Base-by-base conservation (phyloP, 148 eudicot genomes). In the Rhododendron simsii region DNA sequence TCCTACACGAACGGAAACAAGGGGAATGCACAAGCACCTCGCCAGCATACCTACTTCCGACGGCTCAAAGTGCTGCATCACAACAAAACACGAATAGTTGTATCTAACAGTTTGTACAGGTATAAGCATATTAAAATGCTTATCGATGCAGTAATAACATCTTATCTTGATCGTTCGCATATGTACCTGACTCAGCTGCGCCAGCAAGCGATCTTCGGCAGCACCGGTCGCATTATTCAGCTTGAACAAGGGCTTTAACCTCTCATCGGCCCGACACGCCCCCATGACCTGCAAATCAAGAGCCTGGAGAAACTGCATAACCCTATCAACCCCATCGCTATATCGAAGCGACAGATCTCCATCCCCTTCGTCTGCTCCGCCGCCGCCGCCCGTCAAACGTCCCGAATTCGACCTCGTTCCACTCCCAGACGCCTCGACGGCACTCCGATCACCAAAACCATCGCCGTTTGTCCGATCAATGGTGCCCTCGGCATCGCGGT, bases 21-120 rank as follows among this genome's bases (percentile, higher is more conserved):
- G 96, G 2, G 99, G 99, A 85, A 95, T 87, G 87, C 99, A 96
- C 90, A 96, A 92, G 84, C 98, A 96, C 87, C 99, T 93, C 0
- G 99, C 98, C 20, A 96, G 89, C 87, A 91, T 83, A 28, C 98
- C 99, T 86, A 96, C 95, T 90, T 96, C 99, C 23, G 98, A 91
- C 47, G 98, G 93, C 87, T 94, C 98, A 88, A 96, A 96, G 86
- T 96, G 94, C 99, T 96, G 94, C 82, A 45, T 11, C 82, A 45
- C 7, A 71, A 3, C 3, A 48, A 76, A 15, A 57, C 15, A 20
- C 21, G 23, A 16, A 51, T 15, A 74, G 21, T 18, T 3, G 33
- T 2, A 45, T 13, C 4, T n/a, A 30, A 73, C 35, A 73, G 3
- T 1, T 78, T 45, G 51, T 2, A 78, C 81, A 23, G 8, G 5